Evolutionary conservation across 2,329 filamentous ascomycete genomes (phyloP).

Genomic region (Pseudogymnoascus sp.): DNA sequence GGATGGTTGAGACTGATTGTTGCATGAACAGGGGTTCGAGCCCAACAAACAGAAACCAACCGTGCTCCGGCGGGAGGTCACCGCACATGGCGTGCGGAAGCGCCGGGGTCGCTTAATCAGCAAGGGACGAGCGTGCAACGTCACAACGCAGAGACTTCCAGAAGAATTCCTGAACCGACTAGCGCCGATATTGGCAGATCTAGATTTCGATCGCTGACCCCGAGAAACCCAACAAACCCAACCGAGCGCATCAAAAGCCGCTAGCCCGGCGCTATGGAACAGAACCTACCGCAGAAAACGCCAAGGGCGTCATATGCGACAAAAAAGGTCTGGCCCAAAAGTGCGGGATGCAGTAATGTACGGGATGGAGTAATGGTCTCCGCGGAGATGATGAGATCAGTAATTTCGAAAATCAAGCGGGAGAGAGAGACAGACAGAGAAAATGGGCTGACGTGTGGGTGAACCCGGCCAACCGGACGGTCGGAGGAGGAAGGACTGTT

Average conservation of each 20-base stretch:
- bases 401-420: not conserved
- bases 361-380: not conserved
- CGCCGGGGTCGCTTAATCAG: not conserved
- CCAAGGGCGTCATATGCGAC: not conserved
- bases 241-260: not conserved
- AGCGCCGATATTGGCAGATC: not conserved
- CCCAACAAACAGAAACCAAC: not conserved
- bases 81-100: not conserved
- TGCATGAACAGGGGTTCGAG: not conserved
- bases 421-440: not conserved
- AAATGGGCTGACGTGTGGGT: slow-evolving; percentile 8
- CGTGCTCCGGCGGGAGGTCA: not conserved
- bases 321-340: not conserved
- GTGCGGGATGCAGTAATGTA: not conserved
- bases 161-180: not conserved
- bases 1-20: not conserved
- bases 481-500: not conserved
- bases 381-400: not conserved
- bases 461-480: slow-evolving; percentile 8
- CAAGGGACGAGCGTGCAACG: not conserved
- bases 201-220: slow-evolving; percentile 6
- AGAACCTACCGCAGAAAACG: not conserved
- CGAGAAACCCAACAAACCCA: slow-evolving; percentile 3
- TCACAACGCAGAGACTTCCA: slow-evolving; percentile 3
- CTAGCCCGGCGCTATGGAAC: not conserved